These are phyloP conservation scores for Schizosaccharomyces pombe DNA, from an alignment of 805 yeast genomes.

Conservation along the genomic window ASM294v3 CU329670.1:2964001-2964500, in stretches of 20 bases:
- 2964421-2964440: slow-evolving; percentile 46
- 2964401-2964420: slow-evolving; percentile 55
- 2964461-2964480: slow-evolving; percentile 60
- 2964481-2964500: slow-evolving; percentile 56
- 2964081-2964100: slow-evolving; percentile 40
- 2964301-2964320: slow-evolving; percentile 57
- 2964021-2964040: slow-evolving; percentile 49
- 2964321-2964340: slow-evolving; percentile 34
- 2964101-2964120: slow-evolving; percentile 33
- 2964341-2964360: slow-evolving; percentile 17
- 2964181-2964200: slow-evolving; percentile 4
- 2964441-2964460: slow-evolving; percentile 57
- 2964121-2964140: slow-evolving; percentile 24
- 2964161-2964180: slow-evolving; percentile 18
- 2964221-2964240: neutral
- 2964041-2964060: slow-evolving; percentile 29
- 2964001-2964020: slow-evolving; percentile 35
- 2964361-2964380: slow-evolving; percentile 42
- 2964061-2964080: slow-evolving; percentile 32
- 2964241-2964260: slow-evolving; percentile 28
- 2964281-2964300: slow-evolving; percentile 22
- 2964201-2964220: slow-evolving; percentile 14
- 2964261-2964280: slow-evolving; percentile 43
- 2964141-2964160: slow-evolving; percentile 23
- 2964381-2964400: slow-evolving; percentile 35